These are phyloP conservation scores for Candida pini DNA, from an alignment of 805 yeast genomes.

Conservation along the genomic window DNA sequence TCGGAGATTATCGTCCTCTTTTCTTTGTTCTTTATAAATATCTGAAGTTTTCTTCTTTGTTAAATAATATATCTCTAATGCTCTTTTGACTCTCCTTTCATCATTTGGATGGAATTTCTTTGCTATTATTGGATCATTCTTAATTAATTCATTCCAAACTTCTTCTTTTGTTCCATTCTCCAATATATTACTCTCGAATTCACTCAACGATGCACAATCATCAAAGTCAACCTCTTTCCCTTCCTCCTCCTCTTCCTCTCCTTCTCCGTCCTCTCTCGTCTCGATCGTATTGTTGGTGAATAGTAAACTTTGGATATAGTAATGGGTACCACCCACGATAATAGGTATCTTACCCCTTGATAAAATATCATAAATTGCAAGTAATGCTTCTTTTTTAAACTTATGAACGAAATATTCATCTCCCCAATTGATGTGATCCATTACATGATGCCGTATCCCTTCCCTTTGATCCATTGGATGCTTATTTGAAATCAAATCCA, in stretches of 20 bases:
- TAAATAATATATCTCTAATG: constrained; percentile 68
- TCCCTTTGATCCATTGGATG: constrained; percentile 77
- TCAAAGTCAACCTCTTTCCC: neutral
- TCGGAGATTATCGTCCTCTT: constrained; percentile 42
- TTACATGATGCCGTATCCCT: constrained; percentile 78
- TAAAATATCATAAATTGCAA: constrained; percentile 59
- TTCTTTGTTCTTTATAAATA: constrained; percentile 57
- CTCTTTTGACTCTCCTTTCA: constrained; percentile 67
- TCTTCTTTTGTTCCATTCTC: constrained; percentile 50
- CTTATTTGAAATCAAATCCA: constrained; percentile 81
- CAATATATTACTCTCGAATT: constrained; percentile 36
- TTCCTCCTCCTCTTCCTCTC: neutral
- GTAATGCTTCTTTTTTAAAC: constrained; percentile 67
- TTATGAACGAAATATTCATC: constrained; percentile 78
- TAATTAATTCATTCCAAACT: constrained; percentile 41
- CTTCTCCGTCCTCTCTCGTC: constrained; percentile 15
- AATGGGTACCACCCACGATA: constrained; percentile 94
- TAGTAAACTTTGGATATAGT: constrained; percentile 74
- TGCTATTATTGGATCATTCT: constrained; percentile 67
- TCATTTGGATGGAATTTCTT: constrained; percentile 91
- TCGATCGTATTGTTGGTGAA: constrained; percentile 65
- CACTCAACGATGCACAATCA: constrained; percentile 25
- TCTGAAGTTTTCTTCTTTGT: constrained; percentile 69
- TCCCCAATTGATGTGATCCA: constrained; percentile 77
- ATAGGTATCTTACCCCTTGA: constrained; percentile 71